phyloP scores from a whole-genome alignment of 208 protist species.

The Kentomonas sorsogonicus region DNA sequence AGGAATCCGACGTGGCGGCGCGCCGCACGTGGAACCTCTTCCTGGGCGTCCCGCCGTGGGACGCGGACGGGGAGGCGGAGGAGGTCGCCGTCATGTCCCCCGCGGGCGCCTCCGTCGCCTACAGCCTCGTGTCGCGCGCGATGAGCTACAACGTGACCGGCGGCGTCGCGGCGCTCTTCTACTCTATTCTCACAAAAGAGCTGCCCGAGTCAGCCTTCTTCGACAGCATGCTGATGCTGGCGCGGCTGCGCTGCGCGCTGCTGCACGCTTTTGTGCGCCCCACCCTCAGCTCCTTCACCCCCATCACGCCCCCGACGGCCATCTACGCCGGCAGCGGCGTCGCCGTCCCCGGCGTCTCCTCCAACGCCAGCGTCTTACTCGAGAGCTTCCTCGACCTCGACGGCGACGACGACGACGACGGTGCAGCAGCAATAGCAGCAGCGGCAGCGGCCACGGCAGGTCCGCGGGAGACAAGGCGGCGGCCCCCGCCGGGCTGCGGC shows the following conservation, averaged over 20 bases:
- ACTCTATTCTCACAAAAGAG: constrained; percentile 30
- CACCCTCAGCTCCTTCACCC: background rate
- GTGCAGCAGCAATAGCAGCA: background rate
- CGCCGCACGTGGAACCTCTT: constrained; percentile 26
- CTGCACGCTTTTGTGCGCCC: constrained; percentile 17
- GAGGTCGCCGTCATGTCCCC: constrained; percentile 11
- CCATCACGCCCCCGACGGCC: background rate
- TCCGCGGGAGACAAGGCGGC: background rate
- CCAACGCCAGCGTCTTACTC: too few relatives aligned
- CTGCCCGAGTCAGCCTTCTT: constrained; percentile 39
- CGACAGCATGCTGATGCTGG: constrained; percentile 35
- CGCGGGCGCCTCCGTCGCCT: constrained; percentile 26
- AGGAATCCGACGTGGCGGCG: constrained; percentile 6
- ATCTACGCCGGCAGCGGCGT: constrained; percentile 14
- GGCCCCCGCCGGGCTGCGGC: too few relatives aligned
- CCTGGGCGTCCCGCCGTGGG: constrained; percentile 38
- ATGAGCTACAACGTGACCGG: constrained; percentile 39
- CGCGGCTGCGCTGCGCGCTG: constrained; percentile 42
- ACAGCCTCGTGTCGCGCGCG: constrained; percentile 35
- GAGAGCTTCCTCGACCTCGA: background rate
- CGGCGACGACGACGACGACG: background rate
- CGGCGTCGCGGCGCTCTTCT: constrained; percentile 38
- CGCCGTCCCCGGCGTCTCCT: background rate
- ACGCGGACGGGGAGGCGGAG: constrained; percentile 22
- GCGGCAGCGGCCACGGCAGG: background rate